A percentile compares a stretch with the other conserved stretches of the same genome.
Conservation (phyloP, 192 early-diverging fungal species). For the Coemansia sp. region DNA sequence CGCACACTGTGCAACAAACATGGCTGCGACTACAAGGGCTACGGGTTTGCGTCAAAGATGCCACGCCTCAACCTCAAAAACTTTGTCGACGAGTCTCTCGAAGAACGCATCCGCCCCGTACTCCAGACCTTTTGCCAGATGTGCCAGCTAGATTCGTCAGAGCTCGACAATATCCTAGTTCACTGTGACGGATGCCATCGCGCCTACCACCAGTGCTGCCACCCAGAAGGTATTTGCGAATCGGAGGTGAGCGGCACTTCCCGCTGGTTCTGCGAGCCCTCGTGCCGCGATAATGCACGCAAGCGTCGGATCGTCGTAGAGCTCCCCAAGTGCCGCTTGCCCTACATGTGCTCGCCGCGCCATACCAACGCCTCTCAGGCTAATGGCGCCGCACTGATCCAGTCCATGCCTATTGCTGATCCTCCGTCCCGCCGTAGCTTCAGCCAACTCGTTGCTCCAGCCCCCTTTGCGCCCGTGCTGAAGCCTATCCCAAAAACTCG, state of each 20-base stretch:
- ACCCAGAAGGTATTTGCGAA: slow-evolving; percentile 36
- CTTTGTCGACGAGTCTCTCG: slow-evolving; percentile 74
- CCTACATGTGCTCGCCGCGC: slow-evolving; percentile 55
- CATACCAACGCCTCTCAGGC: slow-evolving; percentile 18
- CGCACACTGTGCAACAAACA: slow-evolving; percentile 95
- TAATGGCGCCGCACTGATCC: not conserved
- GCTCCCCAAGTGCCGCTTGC: slow-evolving; percentile 53
- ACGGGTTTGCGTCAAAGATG: slow-evolving; percentile 87
- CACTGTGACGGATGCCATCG: slow-evolving; percentile 85
- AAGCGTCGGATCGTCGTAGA: slow-evolving; percentile 51
- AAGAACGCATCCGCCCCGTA: slow-evolving; percentile 80
- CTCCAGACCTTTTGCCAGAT: slow-evolving; percentile 83
- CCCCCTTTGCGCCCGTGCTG: not conserved
- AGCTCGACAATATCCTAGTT: slow-evolving; percentile 63
- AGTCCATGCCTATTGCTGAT: not conserved
- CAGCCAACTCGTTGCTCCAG: slow-evolving; percentile 1
- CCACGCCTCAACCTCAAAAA: slow-evolving; percentile 80
- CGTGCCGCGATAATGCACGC: slow-evolving; percentile 47
- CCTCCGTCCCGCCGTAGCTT: not conserved
- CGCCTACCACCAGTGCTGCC: slow-evolving; percentile 79
- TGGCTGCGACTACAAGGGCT: slow-evolving; percentile 94
- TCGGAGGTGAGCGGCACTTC: slow-evolving; percentile 15
- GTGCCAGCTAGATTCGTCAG: slow-evolving; percentile 72
- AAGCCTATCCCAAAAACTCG: slow-evolving; percentile 12
- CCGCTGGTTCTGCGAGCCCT: slow-evolving; percentile 48